Evolutionary conservation across 495 filamentous ascomycete genomes (phyloP), one percentile per base, ranked within the genome.

Genomic region (Podospora pseudocomata): DNA sequence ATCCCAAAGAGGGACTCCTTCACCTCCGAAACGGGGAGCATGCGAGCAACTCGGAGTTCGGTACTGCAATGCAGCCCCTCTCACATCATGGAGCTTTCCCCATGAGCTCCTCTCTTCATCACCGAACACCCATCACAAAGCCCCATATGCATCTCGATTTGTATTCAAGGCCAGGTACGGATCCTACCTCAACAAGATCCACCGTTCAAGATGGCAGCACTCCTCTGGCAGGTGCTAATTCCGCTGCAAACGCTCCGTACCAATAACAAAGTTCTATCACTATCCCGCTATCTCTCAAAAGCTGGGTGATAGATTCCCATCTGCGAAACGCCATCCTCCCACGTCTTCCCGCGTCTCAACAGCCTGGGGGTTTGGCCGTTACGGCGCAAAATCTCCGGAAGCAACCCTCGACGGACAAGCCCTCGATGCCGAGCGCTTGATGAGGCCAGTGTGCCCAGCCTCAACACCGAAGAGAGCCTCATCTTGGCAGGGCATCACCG

Each of bases 351-450:
- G 23, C 28, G 20, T 32, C 59, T 2, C 19, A 18, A 7, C 3
- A 5, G 59, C 16, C 27, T 18, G 19, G 59, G 59, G 59, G 28
- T 61, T 61, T 61, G 59, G 32, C 23, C 23, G 27, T 19, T 16
- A 32, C 61, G 32, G 61, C 61, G 61, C 6, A 63, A 63, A 63
- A 63, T 63, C 32, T 63, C 61, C 61, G 61, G 61, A 63, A 63
- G 61, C 61, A 44, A 49, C 61, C 28, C 20, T 61, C 19, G 1
- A 26, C 30, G 59, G 19, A 20, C 23, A 49, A 49, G 39, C 18
- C 56, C 56, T 30, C 6, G 30, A 30, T 26, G 56, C 56, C n/a
- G 27, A 61, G 59, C 59, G 26, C 59, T 61, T 34, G 59, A 61
- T 61, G 27, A 61, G 59, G 59, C 59, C 59, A 61, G 59, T 28